Evolutionary conservation across 1,284 basidiomycete species (phyloP), one percentile per base, ranked within the genome.

Genomic region (Cryptococcus sp.): DNA sequence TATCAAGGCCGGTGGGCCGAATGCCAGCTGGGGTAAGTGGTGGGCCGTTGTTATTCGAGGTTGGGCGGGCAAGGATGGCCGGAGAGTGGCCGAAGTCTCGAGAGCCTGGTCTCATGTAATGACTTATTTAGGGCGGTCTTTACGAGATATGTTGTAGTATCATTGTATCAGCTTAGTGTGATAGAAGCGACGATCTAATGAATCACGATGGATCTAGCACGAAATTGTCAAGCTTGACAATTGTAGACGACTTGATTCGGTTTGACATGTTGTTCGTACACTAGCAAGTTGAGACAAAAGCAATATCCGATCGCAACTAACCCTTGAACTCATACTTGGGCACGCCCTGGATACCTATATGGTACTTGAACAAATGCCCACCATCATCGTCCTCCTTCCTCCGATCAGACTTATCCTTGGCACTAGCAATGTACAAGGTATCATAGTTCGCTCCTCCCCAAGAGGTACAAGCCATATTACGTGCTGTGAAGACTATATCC

Each of bases 21-120:
- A 61, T 13, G 48, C 62, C 1, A 59, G 59, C 22, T 73, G 71
- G 73, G 52, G 48, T 17, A 63, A 63, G 44, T 75, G 70, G 70
- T 75, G 73, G 73, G 57, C 50, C 37, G 40, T 54, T 15, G 59
- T 71, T 11, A 49, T 69, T 5, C 38, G 57, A 11, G 53, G 54
- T 6, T 64, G 62, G 62, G 48, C 53, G 10, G 54, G 55, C 23
- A 56, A 25, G 37, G 55, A 57, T 25, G 50, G 50, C 4, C 29
- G 46, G 40, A 34, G 23, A 22, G 17, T 49, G 22, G 45, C 29
- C 20, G 50, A 39, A 11, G 13, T 19, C 10, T 29, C 46, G 16
- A 46, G 45, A n/a, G 43, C 20, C 10, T 34, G 39, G 25, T 20
- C 19, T 34, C 29, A 13, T 10, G 29, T 34, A 34, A 13, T 34